A percentile compares a stretch with the other conserved stretches of the same genome.
Evolutionary conservation across 73 alveolate genomes (phyloP).

Genomic region (Paramecium tetraurelia): DNA sequence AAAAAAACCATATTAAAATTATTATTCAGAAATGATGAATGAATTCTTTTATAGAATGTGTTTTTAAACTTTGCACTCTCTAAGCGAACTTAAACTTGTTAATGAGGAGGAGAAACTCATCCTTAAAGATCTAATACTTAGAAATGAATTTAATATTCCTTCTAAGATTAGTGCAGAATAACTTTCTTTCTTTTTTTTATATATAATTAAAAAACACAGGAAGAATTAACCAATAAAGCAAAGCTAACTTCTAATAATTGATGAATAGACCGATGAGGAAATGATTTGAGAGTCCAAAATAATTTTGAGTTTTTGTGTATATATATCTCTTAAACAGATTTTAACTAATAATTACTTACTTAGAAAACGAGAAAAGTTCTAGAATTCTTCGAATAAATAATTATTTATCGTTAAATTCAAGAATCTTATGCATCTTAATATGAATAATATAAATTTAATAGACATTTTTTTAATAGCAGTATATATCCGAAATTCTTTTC

Average conservation of each 20-base stretch:
- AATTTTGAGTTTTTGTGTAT: not conserved
- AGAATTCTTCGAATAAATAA: not conserved
- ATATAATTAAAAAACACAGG: not conserved
- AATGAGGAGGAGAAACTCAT: not conserved
- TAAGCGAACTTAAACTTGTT: not conserved
- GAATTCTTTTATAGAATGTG: constrained; percentile 8
- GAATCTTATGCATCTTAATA: not conserved
- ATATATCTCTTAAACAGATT: not conserved
- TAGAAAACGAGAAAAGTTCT: not conserved
- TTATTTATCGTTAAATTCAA: not conserved
- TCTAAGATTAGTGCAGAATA: not conserved
- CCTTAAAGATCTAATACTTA: not conserved
- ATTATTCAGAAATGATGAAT: not conserved
- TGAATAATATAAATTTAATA: not conserved
- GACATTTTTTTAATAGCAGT: not conserved
- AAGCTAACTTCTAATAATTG: not conserved
- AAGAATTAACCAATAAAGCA: not conserved
- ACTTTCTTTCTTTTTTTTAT: not conserved
- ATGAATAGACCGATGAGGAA: constrained; percentile 9
- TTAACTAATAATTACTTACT: not conserved
- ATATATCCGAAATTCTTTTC: not conserved
- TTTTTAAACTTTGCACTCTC: not conserved
- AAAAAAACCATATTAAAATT: not conserved
- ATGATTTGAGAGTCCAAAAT: not conserved
- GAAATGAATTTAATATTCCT: not conserved